Evolutionary conservation across 345 rosid species (phyloP).

Genomic region (Balakata baccata): DNA sequence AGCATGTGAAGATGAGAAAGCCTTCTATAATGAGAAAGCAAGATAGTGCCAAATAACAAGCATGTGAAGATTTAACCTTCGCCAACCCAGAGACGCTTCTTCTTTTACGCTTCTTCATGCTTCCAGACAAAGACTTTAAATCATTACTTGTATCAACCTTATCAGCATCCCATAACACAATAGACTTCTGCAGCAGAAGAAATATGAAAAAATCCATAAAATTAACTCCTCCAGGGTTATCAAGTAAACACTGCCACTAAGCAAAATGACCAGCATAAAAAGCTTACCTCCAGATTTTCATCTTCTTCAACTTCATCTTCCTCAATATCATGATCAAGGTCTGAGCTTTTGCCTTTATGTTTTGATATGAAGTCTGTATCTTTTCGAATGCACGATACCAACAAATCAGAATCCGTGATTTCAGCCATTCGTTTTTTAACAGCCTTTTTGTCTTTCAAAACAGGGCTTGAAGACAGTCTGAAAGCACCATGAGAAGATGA

Average conservation of each 20-base stretch:
- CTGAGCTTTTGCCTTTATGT: conserved; percentile 43
- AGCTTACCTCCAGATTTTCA: conserved; percentile 55
- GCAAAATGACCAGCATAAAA: conserved; percentile 10
- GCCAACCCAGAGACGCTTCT: conserved; percentile 62
- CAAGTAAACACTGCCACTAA: not conserved
- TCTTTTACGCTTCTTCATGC: conserved; percentile 70
- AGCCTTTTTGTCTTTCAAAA: conserved; percentile 39
- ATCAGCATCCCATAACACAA: conserved; percentile 40
- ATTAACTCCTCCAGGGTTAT: conserved; percentile 7
- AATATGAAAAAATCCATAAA: not conserved
- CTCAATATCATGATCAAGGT: conserved; percentile 34
- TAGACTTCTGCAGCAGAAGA: conserved; percentile 29
- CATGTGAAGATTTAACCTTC: conserved; percentile 47
- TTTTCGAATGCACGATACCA: conserved; percentile 40
- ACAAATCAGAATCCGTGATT: conserved; percentile 35
- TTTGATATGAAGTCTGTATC: conserved; percentile 39
- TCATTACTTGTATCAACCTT: conserved; percentile 22
- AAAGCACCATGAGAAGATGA: conserved; percentile 57
- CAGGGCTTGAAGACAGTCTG: conserved; percentile 42
- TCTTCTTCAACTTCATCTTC: conserved; percentile 47
- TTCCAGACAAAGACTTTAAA: conserved; percentile 53
- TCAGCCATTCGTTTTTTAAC: conserved; percentile 24
- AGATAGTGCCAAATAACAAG: not conserved
- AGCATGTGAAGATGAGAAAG: not conserved
- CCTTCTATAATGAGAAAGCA: not conserved